Percentiles rank a stretch among this genome's conserved stretches.
Evolutionary conservation across 2,329 filamentous ascomycete genomes (phyloP).

Genomic region (Dothidotthia symphoricarpi): DNA sequence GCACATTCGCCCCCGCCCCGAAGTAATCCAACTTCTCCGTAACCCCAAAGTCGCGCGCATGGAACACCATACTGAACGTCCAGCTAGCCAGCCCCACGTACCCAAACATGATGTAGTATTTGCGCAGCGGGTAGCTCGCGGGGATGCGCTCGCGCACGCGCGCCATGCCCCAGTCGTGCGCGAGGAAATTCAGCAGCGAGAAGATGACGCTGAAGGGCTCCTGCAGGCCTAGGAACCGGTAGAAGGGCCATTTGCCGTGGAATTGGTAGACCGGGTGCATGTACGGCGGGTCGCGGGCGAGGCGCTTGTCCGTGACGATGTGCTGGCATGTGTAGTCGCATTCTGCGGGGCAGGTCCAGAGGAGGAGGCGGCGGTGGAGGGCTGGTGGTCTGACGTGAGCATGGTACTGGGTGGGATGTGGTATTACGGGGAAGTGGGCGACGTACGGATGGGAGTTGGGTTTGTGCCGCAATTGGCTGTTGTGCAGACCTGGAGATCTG

Average conservation of each 20-base stretch:
- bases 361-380: constrained; percentile 76
- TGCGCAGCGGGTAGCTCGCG: constrained; percentile 68
- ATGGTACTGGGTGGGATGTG: no score
- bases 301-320: constrained; percentile 73
- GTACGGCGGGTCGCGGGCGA: constrained; percentile 63
- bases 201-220: constrained; percentile 93
- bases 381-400: no score
- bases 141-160: constrained; percentile 71
- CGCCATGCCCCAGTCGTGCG: constrained; percentile 74
- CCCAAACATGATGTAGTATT: constrained; percentile 77
- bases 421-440: constrained; percentile 5
- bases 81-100: constrained; percentile 80
- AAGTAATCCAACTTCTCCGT: constrained; percentile 98
- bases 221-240: constrained; percentile 86
- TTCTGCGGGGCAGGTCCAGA: constrained; percentile 91
- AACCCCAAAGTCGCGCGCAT: constrained; percentile 77
- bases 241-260: constrained; percentile 98
- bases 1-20: constrained; percentile 80
- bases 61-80: constrained; percentile 88
- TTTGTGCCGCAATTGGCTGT: constrained; percentile 73
- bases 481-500: constrained; percentile 65
- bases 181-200: constrained; percentile 85
- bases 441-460: constrained; percentile 67
- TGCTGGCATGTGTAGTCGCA: constrained; percentile 99
- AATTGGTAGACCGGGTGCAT: constrained; percentile 76